phyloP scores from a whole-genome alignment of 768 basidiomycete genomes.

The Suillus tomentosus region DNA sequence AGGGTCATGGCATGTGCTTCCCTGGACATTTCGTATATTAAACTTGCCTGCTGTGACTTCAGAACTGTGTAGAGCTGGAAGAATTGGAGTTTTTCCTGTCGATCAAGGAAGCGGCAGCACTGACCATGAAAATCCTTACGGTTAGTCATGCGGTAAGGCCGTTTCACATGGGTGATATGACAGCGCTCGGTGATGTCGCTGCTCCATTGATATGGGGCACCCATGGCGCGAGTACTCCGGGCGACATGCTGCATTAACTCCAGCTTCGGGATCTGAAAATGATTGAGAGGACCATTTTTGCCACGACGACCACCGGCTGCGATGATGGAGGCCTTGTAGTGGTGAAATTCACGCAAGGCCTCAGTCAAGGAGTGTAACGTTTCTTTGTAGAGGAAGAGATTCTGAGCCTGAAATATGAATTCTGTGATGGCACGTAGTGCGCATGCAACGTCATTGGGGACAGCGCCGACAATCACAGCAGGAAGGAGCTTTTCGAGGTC shows the following conservation, averaged over 20 bases:
- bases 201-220: slow-evolving; percentile 24
- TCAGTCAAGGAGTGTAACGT: slow-evolving; percentile 7
- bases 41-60: not conserved
- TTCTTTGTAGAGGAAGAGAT: slow-evolving; percentile 27
- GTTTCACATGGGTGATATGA: slow-evolving; percentile 16
- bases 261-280: slow-evolving; percentile 5
- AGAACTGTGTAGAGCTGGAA: slow-evolving; percentile 12
- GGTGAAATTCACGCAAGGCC: slow-evolving; percentile 14
- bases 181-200: slow-evolving; percentile 18
- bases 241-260: slow-evolving; percentile 12
- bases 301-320: slow-evolving; percentile 8
- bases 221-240: slow-evolving; percentile 29
- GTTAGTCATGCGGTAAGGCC: slow-evolving; percentile 5
- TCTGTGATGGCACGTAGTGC: slow-evolving; percentile 39
- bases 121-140: slow-evolving; percentile 10
- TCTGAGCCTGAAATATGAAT: slow-evolving; percentile 41
- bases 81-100: slow-evolving; percentile 13
- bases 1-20: slow-evolving; percentile 4
- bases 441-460: slow-evolving; percentile 29
- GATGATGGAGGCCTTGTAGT: slow-evolving; percentile 14
- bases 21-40: slow-evolving; percentile 8
- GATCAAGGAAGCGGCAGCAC: slow-evolving; percentile 14
- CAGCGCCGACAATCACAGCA: slow-evolving; percentile 20
- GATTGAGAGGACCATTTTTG: slow-evolving; percentile 12
- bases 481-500: slow-evolving; percentile 15